These are phyloP conservation scores for Misopates orontium DNA, from an alignment of 257 asterid species.

Conservation along the genomic window DNA sequence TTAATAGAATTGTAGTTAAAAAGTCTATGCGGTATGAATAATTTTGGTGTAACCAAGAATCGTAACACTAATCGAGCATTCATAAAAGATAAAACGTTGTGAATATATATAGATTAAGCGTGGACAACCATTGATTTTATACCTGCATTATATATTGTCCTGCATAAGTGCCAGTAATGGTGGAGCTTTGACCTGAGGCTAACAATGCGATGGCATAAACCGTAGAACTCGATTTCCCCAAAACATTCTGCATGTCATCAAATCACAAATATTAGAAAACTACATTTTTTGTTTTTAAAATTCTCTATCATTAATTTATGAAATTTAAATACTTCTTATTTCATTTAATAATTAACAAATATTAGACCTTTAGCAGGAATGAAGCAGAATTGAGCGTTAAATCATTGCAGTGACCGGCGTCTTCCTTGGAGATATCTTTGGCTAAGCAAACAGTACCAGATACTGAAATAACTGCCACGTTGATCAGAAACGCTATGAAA, in stretches of 20 bases:
- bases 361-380: slow-evolving; percentile 73
- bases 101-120: too few species aligned
- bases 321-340: background rate
- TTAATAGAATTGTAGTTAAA: too few species aligned
- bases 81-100: too few species aligned
- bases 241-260: slow-evolving; percentile 65
- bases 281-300: background rate
- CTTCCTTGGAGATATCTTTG: slow-evolving; percentile 32
- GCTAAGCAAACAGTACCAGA: slow-evolving; percentile 74
- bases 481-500: slow-evolving; percentile 68
- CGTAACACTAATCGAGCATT: too few species aligned
- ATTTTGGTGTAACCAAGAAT: too few species aligned
- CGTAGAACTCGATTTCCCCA: slow-evolving; percentile 79
- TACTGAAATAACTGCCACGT: slow-evolving; percentile 72
- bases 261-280: background rate
- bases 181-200: slow-evolving; percentile 95
- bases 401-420: slow-evolving; percentile 52
- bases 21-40: too few species aligned
- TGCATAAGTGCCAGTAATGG: slow-evolving; percentile 95
- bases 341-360: background rate
- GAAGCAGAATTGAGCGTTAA: slow-evolving; percentile 85
- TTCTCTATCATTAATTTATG: background rate
- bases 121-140: background rate
- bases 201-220: slow-evolving; percentile 79
- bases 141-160: slow-evolving; percentile 98